These are phyloP conservation scores for Eucalyptus globulus DNA, from an alignment of 345 rosid genomes.

Conservation along the genomic window DNA sequence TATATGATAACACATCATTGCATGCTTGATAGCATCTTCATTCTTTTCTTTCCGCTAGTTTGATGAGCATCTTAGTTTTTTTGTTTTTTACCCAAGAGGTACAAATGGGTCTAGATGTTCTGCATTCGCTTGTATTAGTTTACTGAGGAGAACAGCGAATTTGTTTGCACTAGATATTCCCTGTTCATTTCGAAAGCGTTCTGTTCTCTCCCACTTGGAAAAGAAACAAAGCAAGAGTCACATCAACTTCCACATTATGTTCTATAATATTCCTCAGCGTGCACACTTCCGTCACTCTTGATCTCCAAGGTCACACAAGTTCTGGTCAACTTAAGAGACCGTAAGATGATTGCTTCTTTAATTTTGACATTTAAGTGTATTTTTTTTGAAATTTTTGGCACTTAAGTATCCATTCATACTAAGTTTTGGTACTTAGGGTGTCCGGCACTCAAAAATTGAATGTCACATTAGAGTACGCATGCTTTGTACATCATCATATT, in stretches of 20 bases:
- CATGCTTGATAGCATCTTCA: neutral
- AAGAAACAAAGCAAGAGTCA: neutral
- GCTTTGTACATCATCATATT: too few species aligned
- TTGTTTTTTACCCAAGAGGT: neutral
- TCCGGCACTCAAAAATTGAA: too few species aligned
- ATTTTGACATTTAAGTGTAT: too few species aligned
- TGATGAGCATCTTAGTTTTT: neutral
- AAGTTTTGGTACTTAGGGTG: fast-evolving
- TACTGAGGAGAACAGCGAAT: neutral
- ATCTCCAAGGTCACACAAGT: neutral
- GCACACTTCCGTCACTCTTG: neutral
- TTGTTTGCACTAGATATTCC: neutral
- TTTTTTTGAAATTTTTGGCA: fast-evolving
- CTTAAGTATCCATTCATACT: too few species aligned
- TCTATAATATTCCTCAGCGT: neutral
- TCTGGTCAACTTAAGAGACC: neutral
- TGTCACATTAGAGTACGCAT: too few species aligned
- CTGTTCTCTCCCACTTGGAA: neutral
- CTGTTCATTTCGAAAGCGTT: neutral
- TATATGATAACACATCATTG: neutral
- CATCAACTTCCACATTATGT: neutral
- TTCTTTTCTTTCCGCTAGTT: neutral
- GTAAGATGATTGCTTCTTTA: neutral
- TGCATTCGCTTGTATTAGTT: neutral
- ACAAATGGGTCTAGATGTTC: neutral